These are phyloP conservation scores for Geranium brycei DNA, from an alignment of 345 rosid genomes.

Conservation along the genomic window DNA sequence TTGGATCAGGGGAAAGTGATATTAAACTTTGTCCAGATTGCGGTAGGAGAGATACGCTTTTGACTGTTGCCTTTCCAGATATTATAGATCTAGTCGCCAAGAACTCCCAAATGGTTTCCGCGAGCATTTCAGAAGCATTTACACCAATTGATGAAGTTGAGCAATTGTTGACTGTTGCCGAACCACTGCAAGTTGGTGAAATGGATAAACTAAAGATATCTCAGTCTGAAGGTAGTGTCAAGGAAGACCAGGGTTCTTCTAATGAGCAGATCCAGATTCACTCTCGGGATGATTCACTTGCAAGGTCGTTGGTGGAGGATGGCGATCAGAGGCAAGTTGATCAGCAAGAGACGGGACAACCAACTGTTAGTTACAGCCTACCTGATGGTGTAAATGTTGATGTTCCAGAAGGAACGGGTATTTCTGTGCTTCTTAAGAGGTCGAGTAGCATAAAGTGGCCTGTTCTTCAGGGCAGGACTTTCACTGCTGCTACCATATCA, in stretches of 20 bases:
- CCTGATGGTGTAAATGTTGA: conserved; percentile 25
- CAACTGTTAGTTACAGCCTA: conserved; percentile 19
- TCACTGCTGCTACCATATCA: conserved; percentile 39
- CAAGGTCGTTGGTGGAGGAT: conserved; percentile 22
- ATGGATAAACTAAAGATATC: conserved; percentile 18
- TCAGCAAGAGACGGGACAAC: conserved; percentile 28
- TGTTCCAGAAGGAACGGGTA: conserved; percentile 39
- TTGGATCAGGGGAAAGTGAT: conserved; percentile 29
- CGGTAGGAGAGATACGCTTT: conserved; percentile 29
- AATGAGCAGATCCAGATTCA: conserved; percentile 20
- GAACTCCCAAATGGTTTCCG: conserved; percentile 14
- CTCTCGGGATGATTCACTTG: conserved; percentile 22
- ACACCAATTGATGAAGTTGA: conserved; percentile 20
- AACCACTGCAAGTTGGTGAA: conserved; percentile 19
- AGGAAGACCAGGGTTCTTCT: conserved; percentile 18
- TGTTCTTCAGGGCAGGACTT: conserved; percentile 52
- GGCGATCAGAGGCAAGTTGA: conserved; percentile 23
- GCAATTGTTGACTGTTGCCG: conserved; percentile 13
- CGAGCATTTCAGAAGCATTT: conserved; percentile 20
- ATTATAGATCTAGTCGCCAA: conserved; percentile 18
- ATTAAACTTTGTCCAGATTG: conserved; percentile 59
- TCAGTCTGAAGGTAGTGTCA: conserved; percentile 21
- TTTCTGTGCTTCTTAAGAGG: conserved; percentile 64
- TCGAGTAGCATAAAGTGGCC: conserved; percentile 71
- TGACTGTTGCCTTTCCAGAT: conserved; percentile 18